Conservation (phyloP, 768 basidiomycete genomes). For the Podaxis sp. region DNA sequence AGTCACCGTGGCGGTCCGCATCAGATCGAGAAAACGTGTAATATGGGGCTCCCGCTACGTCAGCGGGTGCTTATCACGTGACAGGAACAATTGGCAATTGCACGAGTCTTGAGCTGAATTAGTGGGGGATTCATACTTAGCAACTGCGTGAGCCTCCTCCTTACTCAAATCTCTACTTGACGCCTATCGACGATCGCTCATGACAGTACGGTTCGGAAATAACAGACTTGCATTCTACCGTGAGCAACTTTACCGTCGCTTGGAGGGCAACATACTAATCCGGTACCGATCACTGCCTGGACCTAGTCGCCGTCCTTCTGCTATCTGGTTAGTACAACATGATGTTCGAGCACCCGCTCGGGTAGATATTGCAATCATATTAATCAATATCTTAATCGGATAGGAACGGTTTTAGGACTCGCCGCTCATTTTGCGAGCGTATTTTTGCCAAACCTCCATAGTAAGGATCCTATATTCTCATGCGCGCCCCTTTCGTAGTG, state of each 20-base stretch:
- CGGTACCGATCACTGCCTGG: conserved; percentile 2
- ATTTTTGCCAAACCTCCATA: conserved; percentile 64
- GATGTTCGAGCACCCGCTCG: background rate
- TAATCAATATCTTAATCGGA: background rate
- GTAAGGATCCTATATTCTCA: conserved; percentile 37
- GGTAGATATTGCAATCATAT: background rate
- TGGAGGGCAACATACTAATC: background rate
- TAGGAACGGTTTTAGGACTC: conserved; percentile 63
- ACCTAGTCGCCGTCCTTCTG: conserved; percentile 40
- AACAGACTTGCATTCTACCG: conserved; percentile 52
- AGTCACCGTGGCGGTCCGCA: background rate
- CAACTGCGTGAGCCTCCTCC: background rate
- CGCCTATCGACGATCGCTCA: conserved; percentile 20
- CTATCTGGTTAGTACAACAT: conserved; percentile 38
- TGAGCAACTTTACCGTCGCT: conserved; percentile 25
- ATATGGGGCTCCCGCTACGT: background rate
- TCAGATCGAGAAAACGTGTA: background rate
- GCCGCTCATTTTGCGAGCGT: conserved; percentile 63
- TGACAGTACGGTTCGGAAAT: conserved; percentile 64
- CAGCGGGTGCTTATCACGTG: background rate
- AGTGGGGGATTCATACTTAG: background rate
- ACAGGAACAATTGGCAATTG: background rate
- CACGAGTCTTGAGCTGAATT: background rate
- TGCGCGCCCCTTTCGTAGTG: background rate
- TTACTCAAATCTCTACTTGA: background rate